phyloP scores from a whole-genome alignment of 345 rosid genomes.

The Eucalyptus leucophloia region DNA sequence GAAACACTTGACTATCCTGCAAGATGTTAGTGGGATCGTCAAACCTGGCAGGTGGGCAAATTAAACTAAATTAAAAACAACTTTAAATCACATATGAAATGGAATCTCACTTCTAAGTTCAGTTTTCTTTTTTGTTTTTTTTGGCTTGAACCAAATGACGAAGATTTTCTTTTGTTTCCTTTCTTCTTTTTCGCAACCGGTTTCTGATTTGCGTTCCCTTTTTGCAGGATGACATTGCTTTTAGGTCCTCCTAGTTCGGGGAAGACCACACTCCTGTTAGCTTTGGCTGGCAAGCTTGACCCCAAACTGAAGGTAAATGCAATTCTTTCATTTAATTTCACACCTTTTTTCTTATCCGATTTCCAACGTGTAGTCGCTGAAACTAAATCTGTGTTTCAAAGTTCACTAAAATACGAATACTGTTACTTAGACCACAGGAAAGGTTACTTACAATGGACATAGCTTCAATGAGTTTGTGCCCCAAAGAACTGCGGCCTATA shows the following conservation, averaged over 20 bases:
- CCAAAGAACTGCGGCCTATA: slow-evolving; percentile 42
- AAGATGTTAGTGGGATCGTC: slow-evolving; percentile 38
- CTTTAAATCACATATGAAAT: background rate
- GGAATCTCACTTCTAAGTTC: background rate
- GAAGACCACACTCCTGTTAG: slow-evolving; percentile 60
- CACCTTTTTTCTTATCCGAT: background rate
- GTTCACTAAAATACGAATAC: background rate
- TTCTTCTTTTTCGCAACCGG: background rate
- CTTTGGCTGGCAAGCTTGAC: slow-evolving; percentile 19
- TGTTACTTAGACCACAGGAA: slow-evolving; percentile 16
- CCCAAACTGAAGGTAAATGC: background rate
- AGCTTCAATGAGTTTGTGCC: slow-evolving; percentile 30
- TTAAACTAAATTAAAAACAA: background rate
- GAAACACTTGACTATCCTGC: slow-evolving; percentile 18
- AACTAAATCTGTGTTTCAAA: background rate
- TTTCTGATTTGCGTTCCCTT: background rate
- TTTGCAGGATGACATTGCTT: slow-evolving; percentile 24
- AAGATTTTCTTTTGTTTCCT: background rate
- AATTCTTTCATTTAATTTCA: background rate
- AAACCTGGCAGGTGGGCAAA: slow-evolving; percentile 33
- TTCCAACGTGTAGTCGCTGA: background rate
- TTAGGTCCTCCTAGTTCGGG: slow-evolving; percentile 92
- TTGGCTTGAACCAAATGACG: background rate
- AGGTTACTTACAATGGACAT: slow-evolving; percentile 38
- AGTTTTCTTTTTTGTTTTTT: background rate